Evolutionary conservation across 805 yeast species (phyloP).

Genomic region (Yamadazyma akitaensis): DNA sequence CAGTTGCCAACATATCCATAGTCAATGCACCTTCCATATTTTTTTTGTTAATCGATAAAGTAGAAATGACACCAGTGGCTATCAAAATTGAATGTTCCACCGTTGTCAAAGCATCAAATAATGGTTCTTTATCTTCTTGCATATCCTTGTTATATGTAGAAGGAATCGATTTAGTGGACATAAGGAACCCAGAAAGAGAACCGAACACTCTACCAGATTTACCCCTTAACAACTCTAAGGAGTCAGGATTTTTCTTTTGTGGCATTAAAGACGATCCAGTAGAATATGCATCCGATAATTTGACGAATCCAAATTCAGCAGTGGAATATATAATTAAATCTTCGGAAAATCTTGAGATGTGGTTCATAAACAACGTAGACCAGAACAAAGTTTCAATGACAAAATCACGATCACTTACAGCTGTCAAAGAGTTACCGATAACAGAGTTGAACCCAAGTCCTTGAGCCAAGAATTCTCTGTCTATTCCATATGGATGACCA

Average conservation of each 20-base stretch:
- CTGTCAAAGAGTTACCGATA: conserved; percentile 94
- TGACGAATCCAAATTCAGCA: conserved; percentile 93
- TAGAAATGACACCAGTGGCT: conserved; percentile 95
- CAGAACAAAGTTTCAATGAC: conserved; percentile 95
- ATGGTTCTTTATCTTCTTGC: conserved; percentile 99
- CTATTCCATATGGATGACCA: conserved; percentile 99
- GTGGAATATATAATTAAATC: conserved; percentile 95
- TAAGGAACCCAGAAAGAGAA: conserved; percentile 89
- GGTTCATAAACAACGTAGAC: conserved; percentile 94
- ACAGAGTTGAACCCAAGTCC: conserved; percentile 79
- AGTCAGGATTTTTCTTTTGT: conserved; percentile 97
- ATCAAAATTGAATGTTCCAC: conserved; percentile 91
- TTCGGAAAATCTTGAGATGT: conserved; percentile 89
- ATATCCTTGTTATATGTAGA: conserved; percentile 97
- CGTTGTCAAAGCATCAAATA: conserved; percentile 85
- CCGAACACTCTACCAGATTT: conserved; percentile 98
- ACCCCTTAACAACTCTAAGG: conserved; percentile 91
- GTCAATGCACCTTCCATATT: conserved; percentile 87
- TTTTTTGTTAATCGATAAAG: conserved; percentile 66
- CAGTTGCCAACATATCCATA: conserved; percentile 99
- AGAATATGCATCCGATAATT: conserved; percentile 95
- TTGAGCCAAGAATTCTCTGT: conserved; percentile 81
- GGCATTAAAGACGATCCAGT: conserved; percentile 99
- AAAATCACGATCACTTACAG: conserved; percentile 96
- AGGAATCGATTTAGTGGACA: conserved; percentile 96